A percentile compares a stretch with the other conserved stretches of the same genome.
Evolutionary conservation across 1,139 yeast species (phyloP).

Genomic region (Hemisphaericaspora xylofermentans): DNA sequence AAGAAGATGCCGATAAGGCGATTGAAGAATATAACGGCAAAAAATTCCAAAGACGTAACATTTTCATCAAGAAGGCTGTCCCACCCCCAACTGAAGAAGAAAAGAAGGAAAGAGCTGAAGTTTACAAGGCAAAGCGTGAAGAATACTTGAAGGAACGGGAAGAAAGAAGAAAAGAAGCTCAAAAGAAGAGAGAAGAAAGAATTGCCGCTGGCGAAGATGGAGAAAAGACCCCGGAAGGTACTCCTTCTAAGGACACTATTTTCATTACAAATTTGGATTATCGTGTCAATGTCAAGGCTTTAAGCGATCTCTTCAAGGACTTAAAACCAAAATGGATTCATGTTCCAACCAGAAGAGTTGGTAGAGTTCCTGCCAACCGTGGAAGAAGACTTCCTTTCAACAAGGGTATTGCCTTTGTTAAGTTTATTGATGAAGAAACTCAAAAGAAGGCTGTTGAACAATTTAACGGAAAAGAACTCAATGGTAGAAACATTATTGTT

Average conservation of each 20-base stretch:
- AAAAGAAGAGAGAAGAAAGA: conserved; percentile 17
- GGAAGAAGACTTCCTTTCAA: conserved; percentile 47
- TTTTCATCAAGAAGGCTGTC: conserved; percentile 50
- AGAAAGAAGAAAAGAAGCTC: conserved; percentile 18
- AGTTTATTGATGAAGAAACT: conserved; percentile 45
- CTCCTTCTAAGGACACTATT: conserved; percentile 53
- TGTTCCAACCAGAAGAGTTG: conserved; percentile 52
- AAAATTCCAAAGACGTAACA: conserved; percentile 46
- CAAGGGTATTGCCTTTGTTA: conserved; percentile 65
- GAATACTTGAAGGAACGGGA: conserved; percentile 24
- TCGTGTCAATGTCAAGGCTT: conserved; percentile 42
- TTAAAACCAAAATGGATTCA: conserved; percentile 55
- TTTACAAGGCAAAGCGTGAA: conserved; percentile 35
- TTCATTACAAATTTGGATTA: conserved; percentile 60
- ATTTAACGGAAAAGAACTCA: conserved; percentile 51
- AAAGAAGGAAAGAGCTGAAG: conserved; percentile 38
- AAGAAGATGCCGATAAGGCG: conserved; percentile 49
- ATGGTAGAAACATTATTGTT: conserved; percentile 54
- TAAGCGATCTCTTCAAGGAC: conserved; percentile 45
- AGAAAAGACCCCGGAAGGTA: conserved; percentile 45
- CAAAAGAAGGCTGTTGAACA: conserved; percentile 51
- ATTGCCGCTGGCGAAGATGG: conserved; percentile 13
- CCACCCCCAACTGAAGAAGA: conserved; percentile 55
- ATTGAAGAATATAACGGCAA: conserved; percentile 44
- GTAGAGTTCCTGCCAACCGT: conserved; percentile 29